phyloP scores from a whole-genome alignment of 1,284 basidiomycete genomes.

The Tilletia horrida region DNA sequence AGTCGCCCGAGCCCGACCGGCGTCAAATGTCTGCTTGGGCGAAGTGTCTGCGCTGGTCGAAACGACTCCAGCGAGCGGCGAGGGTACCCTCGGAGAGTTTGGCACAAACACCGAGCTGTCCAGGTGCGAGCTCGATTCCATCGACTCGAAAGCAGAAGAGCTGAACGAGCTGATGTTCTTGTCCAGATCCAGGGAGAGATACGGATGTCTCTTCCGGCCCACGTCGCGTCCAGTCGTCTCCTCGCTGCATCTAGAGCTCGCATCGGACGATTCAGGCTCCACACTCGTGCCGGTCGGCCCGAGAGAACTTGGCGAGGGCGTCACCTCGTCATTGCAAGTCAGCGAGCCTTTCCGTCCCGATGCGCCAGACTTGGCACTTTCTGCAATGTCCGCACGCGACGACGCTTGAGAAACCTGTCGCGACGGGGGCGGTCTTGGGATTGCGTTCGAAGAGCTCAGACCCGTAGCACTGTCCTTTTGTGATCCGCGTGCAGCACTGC shows the following conservation, averaged over 20 bases:
- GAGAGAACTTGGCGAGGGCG: not conserved
- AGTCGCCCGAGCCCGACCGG: not conserved
- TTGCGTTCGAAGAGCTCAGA: no score
- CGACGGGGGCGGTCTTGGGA: no score
- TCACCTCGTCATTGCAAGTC: not conserved
- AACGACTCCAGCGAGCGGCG: not conserved
- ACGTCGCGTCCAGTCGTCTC: conserved; percentile 25
- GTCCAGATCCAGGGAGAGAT: conserved; percentile 45
- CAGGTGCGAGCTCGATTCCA: conserved; percentile 1
- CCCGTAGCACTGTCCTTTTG: no score
- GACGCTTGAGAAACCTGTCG: no score
- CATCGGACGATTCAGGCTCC: conserved; percentile 27
- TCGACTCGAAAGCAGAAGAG: conserved; percentile 36
- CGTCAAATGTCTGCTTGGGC: not conserved
- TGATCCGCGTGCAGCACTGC: no score
- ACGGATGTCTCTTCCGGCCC: conserved; percentile 32
- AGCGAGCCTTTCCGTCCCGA: not conserved
- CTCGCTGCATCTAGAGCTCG: conserved; percentile 23
- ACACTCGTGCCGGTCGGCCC: not conserved
- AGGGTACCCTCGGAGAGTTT: conserved; percentile 2
- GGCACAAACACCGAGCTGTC: conserved; percentile 1
- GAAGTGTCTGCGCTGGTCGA: not conserved
- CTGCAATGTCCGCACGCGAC: no score
- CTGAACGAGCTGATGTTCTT: conserved; percentile 43
- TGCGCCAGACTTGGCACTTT: no score